These are phyloP conservation scores for Colletotrichum endophyticum DNA, from an alignment of 2,329 filamentous ascomycete species.

Conservation along the genomic window DNA sequence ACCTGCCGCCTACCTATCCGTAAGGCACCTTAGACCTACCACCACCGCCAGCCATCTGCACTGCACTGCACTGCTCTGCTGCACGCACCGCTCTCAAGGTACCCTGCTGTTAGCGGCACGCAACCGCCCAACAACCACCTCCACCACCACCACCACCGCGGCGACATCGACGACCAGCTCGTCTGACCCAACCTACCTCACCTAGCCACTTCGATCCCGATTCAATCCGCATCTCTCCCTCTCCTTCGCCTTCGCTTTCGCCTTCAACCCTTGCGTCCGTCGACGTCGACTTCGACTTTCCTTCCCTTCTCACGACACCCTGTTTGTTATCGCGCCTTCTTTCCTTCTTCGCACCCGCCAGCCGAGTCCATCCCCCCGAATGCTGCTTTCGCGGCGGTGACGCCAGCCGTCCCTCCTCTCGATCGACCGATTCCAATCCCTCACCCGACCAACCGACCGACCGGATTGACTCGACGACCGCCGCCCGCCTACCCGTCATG, in stretches of 20 bases:
- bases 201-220: background rate
- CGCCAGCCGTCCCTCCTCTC: conserved; percentile 23
- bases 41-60: background rate
- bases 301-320: background rate
- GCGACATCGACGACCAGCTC: conserved; percentile 2
- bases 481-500: conserved; percentile 17
- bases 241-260: background rate
- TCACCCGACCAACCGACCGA: background rate
- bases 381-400: conserved; percentile 24
- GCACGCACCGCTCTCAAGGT: background rate
- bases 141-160: background rate
- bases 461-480: conserved; percentile 11
- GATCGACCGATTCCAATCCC: conserved; percentile 7
- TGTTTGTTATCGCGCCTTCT: background rate
- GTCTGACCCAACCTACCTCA: background rate
- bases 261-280: background rate
- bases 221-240: background rate
- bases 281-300: background rate
- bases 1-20: background rate
- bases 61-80: background rate
- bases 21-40: background rate
- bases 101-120: background rate
- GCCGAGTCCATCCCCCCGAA: conserved; percentile 13
- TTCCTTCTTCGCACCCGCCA: background rate
- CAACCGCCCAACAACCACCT: background rate